Percentiles rank a stretch among this genome's conserved stretches.
Conservation (phyloP, 1,284 basidiomycete genomes). For the Cryptococcus depauperatus region DNA sequence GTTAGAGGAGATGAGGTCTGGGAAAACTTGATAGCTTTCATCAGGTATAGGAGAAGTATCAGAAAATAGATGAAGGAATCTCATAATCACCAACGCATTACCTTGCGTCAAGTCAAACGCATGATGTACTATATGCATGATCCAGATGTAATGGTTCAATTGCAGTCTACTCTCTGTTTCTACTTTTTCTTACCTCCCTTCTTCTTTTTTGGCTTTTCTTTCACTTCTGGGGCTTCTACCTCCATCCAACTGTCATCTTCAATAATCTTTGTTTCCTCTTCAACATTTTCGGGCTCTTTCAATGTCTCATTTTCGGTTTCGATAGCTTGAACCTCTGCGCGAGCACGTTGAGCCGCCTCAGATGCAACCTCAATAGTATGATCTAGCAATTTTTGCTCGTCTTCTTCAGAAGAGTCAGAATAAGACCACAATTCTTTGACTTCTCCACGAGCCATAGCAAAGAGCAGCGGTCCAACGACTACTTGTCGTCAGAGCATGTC, state of each 20-base stretch:
- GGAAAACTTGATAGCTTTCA: slow-evolving; percentile 81
- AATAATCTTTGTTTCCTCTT: neutral
- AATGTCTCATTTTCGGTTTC: slow-evolving; percentile 12
- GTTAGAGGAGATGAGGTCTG: slow-evolving; percentile 48
- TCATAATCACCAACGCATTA: neutral
- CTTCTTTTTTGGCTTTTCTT: slow-evolving; percentile 49
- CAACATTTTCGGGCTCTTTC: slow-evolving; percentile 8
- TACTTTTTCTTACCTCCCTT: slow-evolving; percentile 58
- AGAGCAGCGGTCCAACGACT: slow-evolving; percentile 36
- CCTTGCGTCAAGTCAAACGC: neutral
- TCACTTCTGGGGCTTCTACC: slow-evolving; percentile 17
- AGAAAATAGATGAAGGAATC: slow-evolving; percentile 1
- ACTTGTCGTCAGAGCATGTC: neutral
- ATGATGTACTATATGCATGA: neutral
- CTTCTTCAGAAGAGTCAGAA: slow-evolving; percentile 26
- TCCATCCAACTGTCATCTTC: slow-evolving; percentile 43
- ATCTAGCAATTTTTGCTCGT: slow-evolving; percentile 19
- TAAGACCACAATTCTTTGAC: slow-evolving; percentile 33
- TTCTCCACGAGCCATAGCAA: slow-evolving; percentile 42
- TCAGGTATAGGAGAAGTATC: slow-evolving; percentile 59
- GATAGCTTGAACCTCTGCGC: slow-evolving; percentile 14
- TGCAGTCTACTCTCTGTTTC: slow-evolving; percentile 3
- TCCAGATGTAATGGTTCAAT: no score
- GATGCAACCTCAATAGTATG: slow-evolving; percentile 36
- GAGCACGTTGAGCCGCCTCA: slow-evolving; percentile 29